Base-by-base conservation (phyloP, 768 basidiomycete species). In the Boletus patriciae region DNA sequence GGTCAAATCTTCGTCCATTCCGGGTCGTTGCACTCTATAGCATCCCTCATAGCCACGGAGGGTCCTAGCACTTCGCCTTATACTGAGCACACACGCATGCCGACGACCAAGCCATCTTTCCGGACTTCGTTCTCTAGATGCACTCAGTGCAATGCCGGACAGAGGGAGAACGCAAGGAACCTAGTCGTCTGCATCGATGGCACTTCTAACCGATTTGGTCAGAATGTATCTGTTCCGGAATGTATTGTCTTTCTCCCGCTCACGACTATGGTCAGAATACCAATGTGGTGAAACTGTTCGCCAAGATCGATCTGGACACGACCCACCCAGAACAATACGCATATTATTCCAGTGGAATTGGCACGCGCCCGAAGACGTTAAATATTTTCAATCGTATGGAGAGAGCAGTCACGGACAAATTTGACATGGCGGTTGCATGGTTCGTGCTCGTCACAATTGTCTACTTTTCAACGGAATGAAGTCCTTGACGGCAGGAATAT, bases 361-460 rank as follows among this genome's bases (percentile, higher is more conserved):
- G 75, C 15, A 75, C 75, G 0, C 63, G 68, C 36, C 70, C 67
- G 0, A 67, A 64, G 38, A 66, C 70, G 3, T 46, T 62, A 15
- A 67, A 72, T 47, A 54, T 70, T 2, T 1, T 74, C 9, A 25
- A 40, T 27, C 66, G 58, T 16, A 43, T 64, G 9, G 60, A 54
- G 41, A 55, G 59, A 46, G 60, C 46, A 3, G 23, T 67, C 19
- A 52, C 57, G 10, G 62, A 74, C 42, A 66, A 54, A 16, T 58
- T 76, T 15, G 76, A 76, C 54, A 54, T 76, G 60, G 76, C 73
- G 0, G 63, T 78, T 54, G 78, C 74, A 42, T 70, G 69, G 77
- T 78, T 19, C 6, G 68, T 59, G 34, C n/a, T 31, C 25, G 15
- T 38, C 52, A 37, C 43, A n/a, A 37, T 19, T 2, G 3, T n/a